Base-by-base conservation (phyloP, 129 eudicot genomes). In the Flaveria bidentis region DNA sequence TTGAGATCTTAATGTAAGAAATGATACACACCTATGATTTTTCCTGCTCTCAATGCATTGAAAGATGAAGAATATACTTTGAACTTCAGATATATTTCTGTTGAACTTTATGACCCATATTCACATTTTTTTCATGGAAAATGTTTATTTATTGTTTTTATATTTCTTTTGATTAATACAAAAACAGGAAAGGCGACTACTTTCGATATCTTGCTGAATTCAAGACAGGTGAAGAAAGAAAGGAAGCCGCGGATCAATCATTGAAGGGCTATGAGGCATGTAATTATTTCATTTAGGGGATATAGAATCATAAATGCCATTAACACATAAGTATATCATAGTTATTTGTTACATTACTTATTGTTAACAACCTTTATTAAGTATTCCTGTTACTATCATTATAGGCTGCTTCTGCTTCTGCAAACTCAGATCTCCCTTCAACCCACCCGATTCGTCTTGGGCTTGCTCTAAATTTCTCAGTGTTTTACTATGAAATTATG, bases 401-500 rank as follows among this genome's bases (percentile, higher is more conserved):
- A 22, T 60, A 95, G 99, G 97, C 97, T 84, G 99, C 99, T 80
- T 81, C 95, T 33, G 96, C 90, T 58, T 86, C 92, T 65, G 97
- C 97, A 50, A 91, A 69, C 55, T 87, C 87, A 55, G 99, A 95
- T 65, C 97, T 95, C 70, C 96, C 96, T 67, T 95, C 99, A 52
- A 95, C 99, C 74, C 99, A 95, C 78, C 99, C 99, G 33, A 95
- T 95, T 41, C 99, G 97, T 77, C 97, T 95, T 74, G 99, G 99
- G 30, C 91, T 95, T 69, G 99, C 99, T 71, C 87, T 95, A 71
- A 95, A 91, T 88, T 95, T 91, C 91, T 95, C 99, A 26, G 99
- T 91, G 58, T 95, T 95, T 86, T 91, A 95, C 82, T 95, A 95
- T 78, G 97, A 91, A 80, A 95, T 95, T 41, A 87, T 91, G 97